phyloP scores from a whole-genome alignment of 225 moss, liverwort and hornwort genomes.

The Pleurozium schreberi region DNA sequence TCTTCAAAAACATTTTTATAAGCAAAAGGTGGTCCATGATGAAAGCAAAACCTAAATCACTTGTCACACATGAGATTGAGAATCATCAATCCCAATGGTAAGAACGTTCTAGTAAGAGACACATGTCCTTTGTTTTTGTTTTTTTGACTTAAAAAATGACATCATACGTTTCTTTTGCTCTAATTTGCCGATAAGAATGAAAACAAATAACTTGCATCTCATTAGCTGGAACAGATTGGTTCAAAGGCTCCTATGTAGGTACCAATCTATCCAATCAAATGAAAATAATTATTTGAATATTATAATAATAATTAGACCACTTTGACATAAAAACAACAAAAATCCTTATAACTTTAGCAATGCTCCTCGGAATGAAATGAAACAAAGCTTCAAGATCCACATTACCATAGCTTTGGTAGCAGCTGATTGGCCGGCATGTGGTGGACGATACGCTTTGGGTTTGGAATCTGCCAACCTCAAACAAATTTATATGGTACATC shows the following conservation, averaged over 20 bases:
- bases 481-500: not conserved
- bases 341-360: not conserved
- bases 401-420: constrained; percentile 81
- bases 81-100: not conserved
- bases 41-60: not conserved
- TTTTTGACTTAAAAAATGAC: not conserved
- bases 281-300: not conserved
- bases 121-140: not conserved
- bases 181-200: not conserved
- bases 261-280: not conserved
- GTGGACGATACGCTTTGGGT: constrained; percentile 86
- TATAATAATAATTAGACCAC: no score
- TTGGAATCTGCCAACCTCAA: constrained; percentile 24
- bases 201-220: not conserved
- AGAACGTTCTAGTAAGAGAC: not conserved
- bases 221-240: no score
- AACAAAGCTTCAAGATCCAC: not conserved
- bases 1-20: no score
- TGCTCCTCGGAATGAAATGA: not conserved
- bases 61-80: not conserved
- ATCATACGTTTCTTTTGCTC: no score
- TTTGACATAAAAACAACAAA: not conserved
- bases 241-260: not conserved
- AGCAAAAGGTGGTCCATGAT: not conserved
- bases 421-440: constrained; percentile 79